Evolutionary conservation across 2,329 filamentous ascomycete species (phyloP).

Genomic region (Colletotrichum euphorbiae): DNA sequence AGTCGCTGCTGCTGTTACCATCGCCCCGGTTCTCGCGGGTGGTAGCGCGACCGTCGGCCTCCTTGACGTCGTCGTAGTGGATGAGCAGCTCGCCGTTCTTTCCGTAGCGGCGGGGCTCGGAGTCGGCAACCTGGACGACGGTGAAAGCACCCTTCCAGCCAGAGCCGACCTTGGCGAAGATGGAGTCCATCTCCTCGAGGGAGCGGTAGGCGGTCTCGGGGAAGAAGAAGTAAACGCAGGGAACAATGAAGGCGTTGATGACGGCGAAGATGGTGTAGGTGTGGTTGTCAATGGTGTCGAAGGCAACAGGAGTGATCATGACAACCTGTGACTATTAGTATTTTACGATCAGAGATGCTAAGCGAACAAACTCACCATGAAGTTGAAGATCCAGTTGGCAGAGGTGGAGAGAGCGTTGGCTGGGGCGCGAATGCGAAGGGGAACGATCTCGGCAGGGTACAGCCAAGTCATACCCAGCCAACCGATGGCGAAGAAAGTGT

Average conservation of each 20-base stretch:
- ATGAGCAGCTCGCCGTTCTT: constrained; percentile 70
- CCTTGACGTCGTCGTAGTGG: constrained; percentile 55
- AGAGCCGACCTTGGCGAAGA: constrained; percentile 66
- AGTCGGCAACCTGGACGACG: constrained; percentile 52
- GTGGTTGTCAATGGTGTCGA: constrained; percentile 67
- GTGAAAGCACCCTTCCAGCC: constrained; percentile 51
- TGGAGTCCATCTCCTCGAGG: constrained; percentile 75
- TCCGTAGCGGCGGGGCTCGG: constrained; percentile 67
- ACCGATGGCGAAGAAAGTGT: constrained; percentile 69
- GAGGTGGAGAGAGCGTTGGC: constrained; percentile 67
- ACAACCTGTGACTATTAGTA: constrained; percentile 56
- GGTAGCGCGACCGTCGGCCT: constrained; percentile 45
- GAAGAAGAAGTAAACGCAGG: constrained; percentile 70
- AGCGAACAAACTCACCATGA: constrained; percentile 53
- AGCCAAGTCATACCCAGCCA: constrained; percentile 73
- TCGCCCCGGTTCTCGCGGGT: constrained; percentile 37
- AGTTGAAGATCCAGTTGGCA: constrained; percentile 73
- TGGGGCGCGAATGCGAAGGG: constrained; percentile 69
- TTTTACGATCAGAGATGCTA: neutral
- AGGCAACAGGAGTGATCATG: constrained; percentile 71
- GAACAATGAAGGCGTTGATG: constrained; percentile 71
- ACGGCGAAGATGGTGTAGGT: constrained; percentile 76
- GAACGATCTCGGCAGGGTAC: constrained; percentile 71
- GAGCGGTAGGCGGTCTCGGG: constrained; percentile 73
- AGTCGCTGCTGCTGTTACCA: constrained; percentile 29